These are phyloP conservation scores for Nadsonia commutata DNA, from an alignment of 1,139 yeast species.

Conservation along the genomic window DNA sequence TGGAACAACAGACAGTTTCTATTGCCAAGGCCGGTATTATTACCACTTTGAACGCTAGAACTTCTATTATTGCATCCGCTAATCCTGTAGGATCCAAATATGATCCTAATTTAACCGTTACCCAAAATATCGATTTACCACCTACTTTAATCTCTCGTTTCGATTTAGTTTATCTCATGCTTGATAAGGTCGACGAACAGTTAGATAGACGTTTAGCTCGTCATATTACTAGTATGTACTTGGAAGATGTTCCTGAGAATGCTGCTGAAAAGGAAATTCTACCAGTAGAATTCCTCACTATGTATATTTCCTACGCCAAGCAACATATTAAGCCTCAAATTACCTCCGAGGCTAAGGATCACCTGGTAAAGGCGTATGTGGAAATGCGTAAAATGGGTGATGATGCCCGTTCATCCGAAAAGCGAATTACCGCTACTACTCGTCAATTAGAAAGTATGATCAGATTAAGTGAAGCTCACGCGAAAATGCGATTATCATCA, in stretches of 20 bases:
- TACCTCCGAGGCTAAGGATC: constrained; percentile 68
- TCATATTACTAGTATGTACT: constrained; percentile 82
- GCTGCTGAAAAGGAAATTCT: constrained; percentile 53
- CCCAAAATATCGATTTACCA: constrained; percentile 88
- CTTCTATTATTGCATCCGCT: constrained; percentile 90
- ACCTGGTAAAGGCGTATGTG: constrained; percentile 79
- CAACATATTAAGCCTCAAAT: constrained; percentile 66
- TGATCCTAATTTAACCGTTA: constrained; percentile 84
- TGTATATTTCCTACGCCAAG: constrained; percentile 84
- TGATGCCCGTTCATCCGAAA: constrained; percentile 72
- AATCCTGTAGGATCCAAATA: constrained; percentile 96
- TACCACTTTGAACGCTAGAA: constrained; percentile 90
- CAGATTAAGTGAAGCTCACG: constrained; percentile 90
- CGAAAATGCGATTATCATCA: constrained; percentile 75
- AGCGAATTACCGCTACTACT: constrained; percentile 93
- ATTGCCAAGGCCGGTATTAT: constrained; percentile 97
- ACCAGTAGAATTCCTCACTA: constrained; percentile 76
- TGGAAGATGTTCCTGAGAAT: constrained; percentile 72
- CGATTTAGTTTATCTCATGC: constrained; percentile 79
- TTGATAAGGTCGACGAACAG: constrained; percentile 82
- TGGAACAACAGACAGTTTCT: constrained; percentile 98
- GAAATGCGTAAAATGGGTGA: constrained; percentile 92
- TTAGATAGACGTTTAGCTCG: constrained; percentile 76
- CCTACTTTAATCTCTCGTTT: constrained; percentile 92
- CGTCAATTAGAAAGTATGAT: constrained; percentile 95